Base-by-base conservation (phyloP, 1,139 yeast genomes). In the Candida sanyaensis region DNA sequence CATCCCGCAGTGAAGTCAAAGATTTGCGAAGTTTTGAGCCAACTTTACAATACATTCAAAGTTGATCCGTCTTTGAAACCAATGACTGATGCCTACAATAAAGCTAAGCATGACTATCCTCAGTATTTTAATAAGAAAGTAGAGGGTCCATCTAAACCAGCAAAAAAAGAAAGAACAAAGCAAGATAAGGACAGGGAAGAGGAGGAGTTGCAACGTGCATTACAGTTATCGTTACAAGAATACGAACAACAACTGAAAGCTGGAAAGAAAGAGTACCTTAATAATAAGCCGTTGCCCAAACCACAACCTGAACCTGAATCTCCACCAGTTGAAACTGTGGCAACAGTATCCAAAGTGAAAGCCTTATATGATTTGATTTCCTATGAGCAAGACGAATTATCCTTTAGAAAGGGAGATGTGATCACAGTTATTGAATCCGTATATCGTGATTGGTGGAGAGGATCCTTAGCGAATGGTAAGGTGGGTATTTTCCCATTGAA, bases 361-460 rank as follows among this genome's bases (percentile, higher is more conserved):
- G 98, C 98, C 0, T 70, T 93, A 45, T 93, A 89, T 60, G 97
- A 91, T 62, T 74, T 92, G 42, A 73, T 80, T 17, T 81, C 96
- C 1, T 77, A 81, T 43, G 92, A 85, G 57, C 81, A 81, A 2
- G 91, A 85, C 53, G 91, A 87, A 51, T 68, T 87, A 26, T 83
- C 90, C 0, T 86, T 87, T 62, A 74, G 81, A 42, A 85, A 83
- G 57, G 92, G 90, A 23, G 95, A 87, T 61, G 73, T 84, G 2
- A 92, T 93, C 43, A 86, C 87, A 1, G 96, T 93, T 1, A 77
- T 92, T 43, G 98, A 91, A 59, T 80, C 88, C 13, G 96, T 88
- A 6, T 91, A 91, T 65, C 78, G 90, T 52, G 98, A 93, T 63
- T 93, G 99, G 99, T 89, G 97, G 88, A 78, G 90, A 56, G 99